Base-by-base conservation (phyloP, 129 eudicot species). In the Dittrichia graveolens region DNA sequence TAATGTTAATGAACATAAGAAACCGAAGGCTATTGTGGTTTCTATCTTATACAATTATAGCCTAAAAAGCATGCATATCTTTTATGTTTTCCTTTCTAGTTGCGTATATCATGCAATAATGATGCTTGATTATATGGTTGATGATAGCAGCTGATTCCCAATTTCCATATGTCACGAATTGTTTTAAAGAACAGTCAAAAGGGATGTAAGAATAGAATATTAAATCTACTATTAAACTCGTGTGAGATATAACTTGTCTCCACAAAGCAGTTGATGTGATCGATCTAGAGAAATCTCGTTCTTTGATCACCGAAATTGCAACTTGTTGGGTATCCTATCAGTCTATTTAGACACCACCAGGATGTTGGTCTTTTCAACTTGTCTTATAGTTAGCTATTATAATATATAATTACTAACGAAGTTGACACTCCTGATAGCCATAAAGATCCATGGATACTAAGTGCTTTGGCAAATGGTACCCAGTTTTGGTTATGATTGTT, bases 401-500 rank as follows among this genome's bases (percentile, higher is more conserved):
- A 18, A 19, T 42, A 47, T 63, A 6, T 43, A 13, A 43, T 1
- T 41, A 57, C 69, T 13, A 71, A 61, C 50, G 39, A 10, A 3
- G 43, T 60, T 55, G 11, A n/a, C 39, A 44, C 56, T 55, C 55
- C 6, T 37, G 3, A 56, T 39, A 37, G 78, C 63, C 42, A 38
- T 5, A 47, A 19, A 46, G 58, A 71, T 70, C 72, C 62, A 76
- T 76, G 80, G 63, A 37, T 75, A 78, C 75, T 75, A 75, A 75
- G 80, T 63, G 72, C 14, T 59, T 58, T 18, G 59, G 38, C 39
- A 67, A 81, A 50, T 86, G 91, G 86, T 80, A 81, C 73, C 88
- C 91, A 15, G 69, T 86, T 75, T 40, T 86, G 54, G 76, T 69
- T 13, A 80, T 86, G 91, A 34, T 81, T n/a, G 78, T 52, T 3